Conservation (phyloP, 495 filamentous ascomycete species). For the Lindgomyces ingoldianus region DNA sequence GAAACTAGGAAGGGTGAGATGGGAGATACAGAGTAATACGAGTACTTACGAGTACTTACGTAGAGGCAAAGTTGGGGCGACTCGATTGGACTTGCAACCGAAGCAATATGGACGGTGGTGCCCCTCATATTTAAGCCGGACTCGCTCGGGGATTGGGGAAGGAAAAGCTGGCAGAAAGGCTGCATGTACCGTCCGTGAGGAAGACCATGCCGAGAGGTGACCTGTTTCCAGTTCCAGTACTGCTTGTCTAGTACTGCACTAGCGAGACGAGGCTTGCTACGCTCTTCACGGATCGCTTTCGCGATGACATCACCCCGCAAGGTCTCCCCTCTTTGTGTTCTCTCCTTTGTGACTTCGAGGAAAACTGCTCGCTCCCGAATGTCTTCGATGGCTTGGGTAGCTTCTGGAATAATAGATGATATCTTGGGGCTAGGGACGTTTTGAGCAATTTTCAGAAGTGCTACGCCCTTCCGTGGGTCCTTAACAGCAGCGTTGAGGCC, state of each 20-base stretch:
- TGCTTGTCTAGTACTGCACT: slow-evolving; percentile 3
- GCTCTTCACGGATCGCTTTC: slow-evolving; percentile 6
- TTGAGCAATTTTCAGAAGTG: slow-evolving; percentile 3
- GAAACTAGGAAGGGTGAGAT: slow-evolving; percentile 15
- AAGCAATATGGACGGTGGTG: not conserved
- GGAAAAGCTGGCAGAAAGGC: slow-evolving; percentile 9
- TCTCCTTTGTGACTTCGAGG: not conserved
- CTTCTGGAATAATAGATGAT: slow-evolving; percentile 4
- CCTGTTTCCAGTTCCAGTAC: slow-evolving; percentile 9
- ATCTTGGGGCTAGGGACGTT: not conserved
- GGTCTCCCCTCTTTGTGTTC: not conserved
- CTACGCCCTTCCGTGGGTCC: not conserved
- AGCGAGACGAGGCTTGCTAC: not conserved
- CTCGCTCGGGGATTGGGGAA: not conserved
- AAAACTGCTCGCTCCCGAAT: not conserved
- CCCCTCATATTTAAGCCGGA: not conserved
- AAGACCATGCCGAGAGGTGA: slow-evolving; percentile 2
- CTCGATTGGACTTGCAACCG: slow-evolving; percentile 12
- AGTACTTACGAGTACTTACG: no score
- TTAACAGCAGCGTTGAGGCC: not conserved
- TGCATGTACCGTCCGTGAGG: slow-evolving; percentile 22
- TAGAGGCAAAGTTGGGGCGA: slow-evolving; percentile 11
- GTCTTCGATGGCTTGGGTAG: not conserved
- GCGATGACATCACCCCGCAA: not conserved
- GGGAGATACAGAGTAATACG: no score